Conservation (phyloP, 1,284 basidiomycete genomes). For the Ustilago hordei region DNA sequence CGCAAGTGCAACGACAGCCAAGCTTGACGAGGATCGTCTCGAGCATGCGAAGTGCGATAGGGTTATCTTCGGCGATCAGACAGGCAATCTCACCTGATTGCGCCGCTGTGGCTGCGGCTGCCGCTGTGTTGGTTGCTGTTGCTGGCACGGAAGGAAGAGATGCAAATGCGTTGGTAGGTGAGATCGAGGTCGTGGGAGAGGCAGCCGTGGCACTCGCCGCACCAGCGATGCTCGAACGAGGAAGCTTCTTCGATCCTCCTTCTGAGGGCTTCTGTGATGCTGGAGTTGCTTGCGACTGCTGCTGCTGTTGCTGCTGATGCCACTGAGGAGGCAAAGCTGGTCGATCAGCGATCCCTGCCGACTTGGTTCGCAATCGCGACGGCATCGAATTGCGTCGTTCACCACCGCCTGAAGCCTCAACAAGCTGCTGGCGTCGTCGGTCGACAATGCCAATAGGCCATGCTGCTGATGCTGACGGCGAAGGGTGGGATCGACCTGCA, state of each 20-base stretch:
- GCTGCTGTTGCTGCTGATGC: slow-evolving; percentile 27
- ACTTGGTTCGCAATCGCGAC: slow-evolving; percentile 85
- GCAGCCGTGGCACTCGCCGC: slow-evolving; percentile 8
- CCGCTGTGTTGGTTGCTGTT: slow-evolving; percentile 1
- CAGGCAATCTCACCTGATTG: slow-evolving; percentile 78
- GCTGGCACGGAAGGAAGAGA: slow-evolving; percentile 8
- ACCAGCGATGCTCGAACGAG: slow-evolving; percentile 8
- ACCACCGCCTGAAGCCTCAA: slow-evolving; percentile 73
- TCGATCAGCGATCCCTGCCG: slow-evolving; percentile 72
- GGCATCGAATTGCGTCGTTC: slow-evolving; percentile 85
- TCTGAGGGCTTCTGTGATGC: slow-evolving; percentile 3
- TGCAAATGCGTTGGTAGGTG: slow-evolving; percentile 27
- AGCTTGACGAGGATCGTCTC: slow-evolving; percentile 91
- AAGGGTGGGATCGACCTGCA: slow-evolving; percentile 24
- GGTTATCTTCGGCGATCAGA: slow-evolving; percentile 95
- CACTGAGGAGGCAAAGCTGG: slow-evolving; percentile 41
- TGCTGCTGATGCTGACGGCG: slow-evolving; percentile 36
- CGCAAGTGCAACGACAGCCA: slow-evolving; percentile 92
- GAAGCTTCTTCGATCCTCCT: slow-evolving; percentile 21
- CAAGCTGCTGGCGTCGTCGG: slow-evolving; percentile 67
- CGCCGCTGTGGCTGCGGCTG: slow-evolving; percentile 13
- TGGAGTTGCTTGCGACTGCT: slow-evolving; percentile 2
- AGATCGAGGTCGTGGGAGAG: slow-evolving; percentile 31
- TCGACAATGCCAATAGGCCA: slow-evolving; percentile 47
- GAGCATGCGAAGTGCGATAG: slow-evolving; percentile 75